Percentiles rank a stretch among this genome's conserved stretches.
Conservation (phyloP, 352 stramenopile species). For the Phytophthora tubulina region DNA sequence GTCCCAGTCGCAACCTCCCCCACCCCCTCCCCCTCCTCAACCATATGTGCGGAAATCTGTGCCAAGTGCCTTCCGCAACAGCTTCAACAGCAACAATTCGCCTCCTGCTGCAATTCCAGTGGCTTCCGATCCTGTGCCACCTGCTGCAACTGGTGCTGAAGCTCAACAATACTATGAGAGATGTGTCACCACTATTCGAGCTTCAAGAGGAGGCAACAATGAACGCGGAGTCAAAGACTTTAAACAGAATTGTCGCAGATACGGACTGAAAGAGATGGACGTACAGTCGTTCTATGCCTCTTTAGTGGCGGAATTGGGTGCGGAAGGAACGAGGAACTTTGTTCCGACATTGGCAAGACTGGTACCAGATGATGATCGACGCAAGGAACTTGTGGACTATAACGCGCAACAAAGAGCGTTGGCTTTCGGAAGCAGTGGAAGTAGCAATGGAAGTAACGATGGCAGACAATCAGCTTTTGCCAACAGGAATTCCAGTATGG, state of each 20-base stretch:
- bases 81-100: slow-evolving; percentile 25
- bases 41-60: slow-evolving; percentile 30
- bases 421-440: slow-evolving; percentile 14
- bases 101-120: slow-evolving; percentile 30
- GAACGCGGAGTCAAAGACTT: slow-evolving; percentile 67
- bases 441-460: slow-evolving; percentile 21
- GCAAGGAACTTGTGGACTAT: slow-evolving; percentile 63
- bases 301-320: slow-evolving; percentile 59
- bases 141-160: slow-evolving; percentile 58
- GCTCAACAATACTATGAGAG: slow-evolving; percentile 64
- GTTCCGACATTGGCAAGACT: slow-evolving; percentile 61
- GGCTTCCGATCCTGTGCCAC: slow-evolving; percentile 46
- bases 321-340: slow-evolving; percentile 50
- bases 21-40: slow-evolving; percentile 26
- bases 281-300: slow-evolving; percentile 64
- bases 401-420: slow-evolving; percentile 47
- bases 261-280: slow-evolving; percentile 65
- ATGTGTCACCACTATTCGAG: slow-evolving; percentile 70
- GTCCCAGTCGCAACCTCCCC: slow-evolving; percentile 12
- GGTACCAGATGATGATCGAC: slow-evolving; percentile 60
- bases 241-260: slow-evolving; percentile 71
- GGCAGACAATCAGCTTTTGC: slow-evolving; percentile 29
- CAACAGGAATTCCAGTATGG: slow-evolving; percentile 36
- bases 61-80: slow-evolving; percentile 39
- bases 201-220: slow-evolving; percentile 57